Base-by-base conservation (phyloP, 345 rosid genomes). In the Pugionium cornutum region DNA sequence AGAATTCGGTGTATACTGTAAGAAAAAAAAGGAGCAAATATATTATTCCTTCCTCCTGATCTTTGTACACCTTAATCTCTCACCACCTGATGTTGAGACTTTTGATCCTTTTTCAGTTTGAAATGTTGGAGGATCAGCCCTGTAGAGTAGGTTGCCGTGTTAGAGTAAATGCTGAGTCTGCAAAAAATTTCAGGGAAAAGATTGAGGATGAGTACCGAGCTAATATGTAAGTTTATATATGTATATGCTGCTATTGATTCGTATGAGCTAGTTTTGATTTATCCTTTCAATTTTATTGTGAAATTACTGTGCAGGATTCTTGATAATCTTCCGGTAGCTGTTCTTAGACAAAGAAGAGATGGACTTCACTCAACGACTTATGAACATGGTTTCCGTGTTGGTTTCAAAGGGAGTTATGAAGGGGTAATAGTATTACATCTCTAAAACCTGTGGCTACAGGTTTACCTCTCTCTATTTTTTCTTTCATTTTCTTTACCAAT, bases 301-400 rank as follows among this genome's bases (percentile, higher is more conserved):
- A 42, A 44, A 43, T 77, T 76, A 56, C 50, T 76, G 25, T 76
- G 68, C 78, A 92, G 97, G 97, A 92, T 92, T 77, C 81, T 92
- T 9, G 98, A 89, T 78, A 92, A 92, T 76, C 98, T 92, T 80
- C 98, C 98, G 1, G 98, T 92, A 72, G 98, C 98, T 72, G 97
- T 92, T 66, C 89, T 69, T 69, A 80, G 96, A 75, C 88, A 84
- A 76, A 81, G 97, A 78, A 89, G 95, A 75, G 98, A 89, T 82
- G 97, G 94, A 8, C 79, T 78, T 77, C 88, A 66, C 55, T 83
- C 94, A 5, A 89, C 85, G n/a, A 89, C 98, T 46, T 89, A 92
- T 62, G 96, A 86, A 62, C 98, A 87, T 36, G 98, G 98, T 67
- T 92, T 80, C 62, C 97, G 89, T 71, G 96, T 89, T 60, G 98